These are phyloP conservation scores for Capsicum pubescens DNA, from an alignment of 257 asterid genomes.

Conservation along the genomic window DNA sequence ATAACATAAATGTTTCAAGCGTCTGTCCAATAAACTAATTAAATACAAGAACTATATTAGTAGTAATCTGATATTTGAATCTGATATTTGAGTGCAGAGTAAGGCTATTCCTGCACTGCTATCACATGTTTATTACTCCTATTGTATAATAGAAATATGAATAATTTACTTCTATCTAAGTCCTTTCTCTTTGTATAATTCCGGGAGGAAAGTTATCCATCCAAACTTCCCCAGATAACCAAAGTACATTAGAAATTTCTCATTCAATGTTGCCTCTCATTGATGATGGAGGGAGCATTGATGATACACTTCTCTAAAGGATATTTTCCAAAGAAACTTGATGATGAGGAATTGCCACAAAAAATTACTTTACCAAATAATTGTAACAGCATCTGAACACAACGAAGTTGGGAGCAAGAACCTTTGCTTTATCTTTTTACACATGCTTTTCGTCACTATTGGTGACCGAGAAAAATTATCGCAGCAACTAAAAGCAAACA, in stretches of 20 bases:
- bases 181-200: not conserved
- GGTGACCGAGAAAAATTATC: not conserved
- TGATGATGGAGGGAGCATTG: no score
- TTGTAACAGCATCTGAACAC: not conserved
- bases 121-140: no score
- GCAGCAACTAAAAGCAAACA: not conserved
- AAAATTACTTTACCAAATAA: no score
- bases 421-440: conserved; percentile 1
- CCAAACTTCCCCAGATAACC: not conserved
- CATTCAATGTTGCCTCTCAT: not conserved
- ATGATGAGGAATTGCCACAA: no score
- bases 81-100: no score
- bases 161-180: not conserved
- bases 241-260: not conserved
- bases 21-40: not conserved
- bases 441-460: conserved; percentile 14
- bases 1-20: not conserved
- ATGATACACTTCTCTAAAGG: no score
- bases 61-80: no score
- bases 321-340: no score
- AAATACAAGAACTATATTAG: not conserved
- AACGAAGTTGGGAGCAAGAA: not conserved
- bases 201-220: not conserved
- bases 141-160: not conserved
- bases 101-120: no score